Evolutionary conservation across 1,284 basidiomycete genomes (phyloP).

Genomic region (Ceratobasidium sp.): DNA sequence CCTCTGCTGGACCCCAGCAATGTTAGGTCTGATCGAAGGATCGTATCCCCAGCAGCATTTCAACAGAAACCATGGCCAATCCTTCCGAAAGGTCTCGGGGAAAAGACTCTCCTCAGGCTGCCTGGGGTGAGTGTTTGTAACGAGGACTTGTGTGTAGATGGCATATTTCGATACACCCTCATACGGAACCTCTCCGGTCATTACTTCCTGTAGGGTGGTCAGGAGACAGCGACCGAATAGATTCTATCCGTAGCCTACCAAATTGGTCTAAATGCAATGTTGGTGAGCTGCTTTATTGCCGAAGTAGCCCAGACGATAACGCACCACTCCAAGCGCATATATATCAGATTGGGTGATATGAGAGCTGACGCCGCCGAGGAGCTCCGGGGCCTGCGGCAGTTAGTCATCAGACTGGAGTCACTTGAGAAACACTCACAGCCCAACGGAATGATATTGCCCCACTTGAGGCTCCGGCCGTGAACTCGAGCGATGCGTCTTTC

Average conservation of each 20-base stretch:
- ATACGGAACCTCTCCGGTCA: conserved; percentile 12
- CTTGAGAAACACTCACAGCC: not conserved
- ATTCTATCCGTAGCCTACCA: not conserved
- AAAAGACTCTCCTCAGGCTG: not conserved
- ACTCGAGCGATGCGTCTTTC: not conserved
- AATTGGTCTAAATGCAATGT: conserved; percentile 8
- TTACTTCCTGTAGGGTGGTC: not conserved
- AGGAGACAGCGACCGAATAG: too few relatives aligned
- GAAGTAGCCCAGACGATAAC: too few relatives aligned
- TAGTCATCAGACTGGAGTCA: not conserved
- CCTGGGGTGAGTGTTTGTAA: not conserved
- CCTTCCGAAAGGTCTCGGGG: not conserved
- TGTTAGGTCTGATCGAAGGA: not conserved
- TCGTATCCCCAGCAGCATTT: conserved; percentile 2
- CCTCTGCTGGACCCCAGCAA: too few relatives aligned
- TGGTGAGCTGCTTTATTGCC: too few relatives aligned
- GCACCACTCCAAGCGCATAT: conserved; percentile 3
- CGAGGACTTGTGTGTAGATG: not conserved
- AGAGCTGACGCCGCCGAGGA: not conserved
- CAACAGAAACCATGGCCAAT: not conserved
- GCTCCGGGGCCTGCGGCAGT: not conserved
- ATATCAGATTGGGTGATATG: not conserved
- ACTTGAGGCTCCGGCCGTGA: not conserved
- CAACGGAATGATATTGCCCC: not conserved
- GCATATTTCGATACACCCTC: not conserved